Conservation (phyloP, 2,329 filamentous ascomycete genomes). For the Penicillium sp. region DNA sequence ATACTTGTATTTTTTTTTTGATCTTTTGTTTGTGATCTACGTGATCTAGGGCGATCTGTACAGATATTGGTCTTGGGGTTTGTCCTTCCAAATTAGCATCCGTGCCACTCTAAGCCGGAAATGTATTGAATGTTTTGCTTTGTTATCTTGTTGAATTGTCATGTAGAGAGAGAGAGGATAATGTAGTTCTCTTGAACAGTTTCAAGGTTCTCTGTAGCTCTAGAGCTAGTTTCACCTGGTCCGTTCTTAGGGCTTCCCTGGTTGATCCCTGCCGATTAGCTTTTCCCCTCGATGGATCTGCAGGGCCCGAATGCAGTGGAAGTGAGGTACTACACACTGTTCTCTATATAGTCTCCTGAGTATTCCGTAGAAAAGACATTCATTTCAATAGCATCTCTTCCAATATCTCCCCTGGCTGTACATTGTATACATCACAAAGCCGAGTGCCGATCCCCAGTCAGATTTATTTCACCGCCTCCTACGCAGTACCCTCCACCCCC, state of each 20-base stretch:
- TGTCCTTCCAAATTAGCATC: conserved; percentile 6
- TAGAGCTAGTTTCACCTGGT: neutral
- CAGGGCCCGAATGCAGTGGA: neutral
- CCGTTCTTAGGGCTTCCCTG: neutral
- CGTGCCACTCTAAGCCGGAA: neutral
- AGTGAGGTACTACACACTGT: too few species aligned
- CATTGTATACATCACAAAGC: neutral
- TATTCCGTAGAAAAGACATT: neutral
- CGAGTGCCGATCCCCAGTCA: neutral
- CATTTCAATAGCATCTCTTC: neutral
- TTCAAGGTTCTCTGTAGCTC: too few species aligned
- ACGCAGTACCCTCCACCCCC: conserved; percentile 1
- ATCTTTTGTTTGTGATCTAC: neutral
- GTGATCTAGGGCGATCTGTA: conserved; percentile 19
- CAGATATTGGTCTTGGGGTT: conserved; percentile 14
- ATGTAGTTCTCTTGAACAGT: too few species aligned
- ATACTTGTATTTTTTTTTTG: conserved; percentile 9
- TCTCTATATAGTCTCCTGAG: too few species aligned
- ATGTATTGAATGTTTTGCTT: conserved; percentile 2
- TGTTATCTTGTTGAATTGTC: too few species aligned
- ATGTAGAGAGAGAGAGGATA: too few species aligned
- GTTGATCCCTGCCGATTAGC: conserved; percentile 4
- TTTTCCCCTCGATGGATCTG: conserved; percentile 1
- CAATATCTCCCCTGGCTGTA: neutral
- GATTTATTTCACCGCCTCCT: conserved; percentile 9